These are phyloP conservation scores for Austroboletus niveus DNA, from an alignment of 1,284 basidiomycete species.

Conservation along the genomic window DNA sequence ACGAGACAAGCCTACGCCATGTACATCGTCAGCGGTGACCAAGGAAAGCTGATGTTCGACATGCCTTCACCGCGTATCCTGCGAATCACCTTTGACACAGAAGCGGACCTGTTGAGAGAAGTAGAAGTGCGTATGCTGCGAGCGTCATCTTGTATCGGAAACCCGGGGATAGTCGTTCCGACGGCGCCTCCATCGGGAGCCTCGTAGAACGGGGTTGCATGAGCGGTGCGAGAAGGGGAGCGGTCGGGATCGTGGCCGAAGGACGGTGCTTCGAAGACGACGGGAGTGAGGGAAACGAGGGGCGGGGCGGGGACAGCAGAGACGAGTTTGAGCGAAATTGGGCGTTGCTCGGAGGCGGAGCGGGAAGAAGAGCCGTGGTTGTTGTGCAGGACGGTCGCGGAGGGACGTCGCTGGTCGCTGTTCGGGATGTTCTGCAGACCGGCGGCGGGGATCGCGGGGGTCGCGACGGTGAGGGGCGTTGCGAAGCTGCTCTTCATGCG, in stretches of 20 bases:
- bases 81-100: constrained; percentile 87
- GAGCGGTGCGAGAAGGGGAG: constrained; percentile 52
- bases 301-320: constrained; percentile 68
- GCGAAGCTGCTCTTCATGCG: constrained; percentile 75
- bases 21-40: constrained; percentile 9
- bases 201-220: constrained; percentile 52
- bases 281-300: constrained; percentile 77
- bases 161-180: constrained; percentile 77
- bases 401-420: constrained; percentile 56
- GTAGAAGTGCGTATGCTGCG: constrained; percentile 72
- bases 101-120: constrained; percentile 71
- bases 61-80: constrained; percentile 82
- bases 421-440: constrained; percentile 27
- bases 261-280: constrained; percentile 69
- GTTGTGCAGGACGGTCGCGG: constrained; percentile 43
- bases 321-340: constrained; percentile 52
- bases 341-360: constrained; percentile 49
- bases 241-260: constrained; percentile 62
- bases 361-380: constrained; percentile 47
- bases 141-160: constrained; percentile 80
- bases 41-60: constrained; percentile 12
- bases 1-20: constrained; percentile 62
- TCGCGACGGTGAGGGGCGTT: constrained; percentile 55
- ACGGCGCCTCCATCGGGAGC: constrained; percentile 56
- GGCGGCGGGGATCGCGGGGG: constrained; percentile 31